Evolutionary conservation across 139 green algal species (phyloP).

Genomic region (Astrephomene gubernaculifera): DNA sequence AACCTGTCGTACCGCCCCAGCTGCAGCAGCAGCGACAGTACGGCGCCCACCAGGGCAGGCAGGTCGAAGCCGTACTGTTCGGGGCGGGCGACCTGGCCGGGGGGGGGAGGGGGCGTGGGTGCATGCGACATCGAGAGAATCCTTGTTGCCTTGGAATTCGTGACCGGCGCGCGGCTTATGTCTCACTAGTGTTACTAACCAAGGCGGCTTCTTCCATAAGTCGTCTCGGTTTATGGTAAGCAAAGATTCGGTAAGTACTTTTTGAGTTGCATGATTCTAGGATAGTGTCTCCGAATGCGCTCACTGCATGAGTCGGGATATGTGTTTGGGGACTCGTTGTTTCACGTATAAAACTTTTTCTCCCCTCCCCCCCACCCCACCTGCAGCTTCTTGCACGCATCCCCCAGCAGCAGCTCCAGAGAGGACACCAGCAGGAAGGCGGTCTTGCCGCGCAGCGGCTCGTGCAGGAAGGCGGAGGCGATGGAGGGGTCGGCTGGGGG

Average conservation of each 20-base stretch:
- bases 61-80: constrained; percentile 73
- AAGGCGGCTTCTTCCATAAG: too few relatives aligned
- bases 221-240: too few relatives aligned
- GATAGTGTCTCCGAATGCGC: too few relatives aligned
- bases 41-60: constrained; percentile 62
- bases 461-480: constrained; percentile 61
- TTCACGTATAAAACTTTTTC: neutral
- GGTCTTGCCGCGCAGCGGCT: constrained; percentile 59
- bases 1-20: constrained; percentile 36
- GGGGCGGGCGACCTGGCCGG: constrained; percentile 55
- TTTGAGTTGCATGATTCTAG: too few relatives aligned
- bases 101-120: neutral
- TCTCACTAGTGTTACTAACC: too few relatives aligned
- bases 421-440: constrained; percentile 75
- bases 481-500: constrained; percentile 43
- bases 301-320: too few relatives aligned
- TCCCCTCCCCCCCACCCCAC: neutral
- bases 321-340: neutral
- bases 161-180: too few relatives aligned
- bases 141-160: too few relatives aligned
- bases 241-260: too few relatives aligned
- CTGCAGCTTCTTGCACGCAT: constrained; percentile 45
- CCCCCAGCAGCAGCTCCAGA: constrained; percentile 76
- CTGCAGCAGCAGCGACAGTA: constrained; percentile 41
- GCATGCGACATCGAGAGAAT: neutral